Evolutionary conservation across 177 flowering plant genomes (phyloP).

Genomic region (Tripterygium wilfordii): DNA sequence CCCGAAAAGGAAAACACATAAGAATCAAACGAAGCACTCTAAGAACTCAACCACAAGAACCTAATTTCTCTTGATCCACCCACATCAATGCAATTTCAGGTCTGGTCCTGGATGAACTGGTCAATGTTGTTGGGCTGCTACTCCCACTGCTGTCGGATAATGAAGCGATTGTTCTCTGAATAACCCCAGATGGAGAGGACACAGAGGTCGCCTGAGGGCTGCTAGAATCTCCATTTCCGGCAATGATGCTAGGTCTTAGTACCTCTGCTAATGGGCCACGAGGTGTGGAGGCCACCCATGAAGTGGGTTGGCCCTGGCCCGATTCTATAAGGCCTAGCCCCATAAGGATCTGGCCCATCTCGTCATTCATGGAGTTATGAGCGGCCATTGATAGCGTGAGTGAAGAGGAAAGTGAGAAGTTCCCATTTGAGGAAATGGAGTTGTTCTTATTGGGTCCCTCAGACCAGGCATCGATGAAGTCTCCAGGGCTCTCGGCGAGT

Average conservation of each 20-base stretch:
- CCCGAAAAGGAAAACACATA: too few species aligned
- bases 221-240: slow-evolving; percentile 9
- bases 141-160: slow-evolving; percentile 21
- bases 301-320: too few species aligned
- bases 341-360: slow-evolving; percentile 24
- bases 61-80: slow-evolving; percentile 11
- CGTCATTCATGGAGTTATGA: slow-evolving; percentile 14
- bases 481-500: slow-evolving; percentile 10
- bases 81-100: slow-evolving; percentile 17
- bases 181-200: slow-evolving; percentile 38
- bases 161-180: slow-evolving; percentile 16
- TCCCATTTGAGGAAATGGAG: slow-evolving; percentile 14
- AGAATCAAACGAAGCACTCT: too few species aligned
- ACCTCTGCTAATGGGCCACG: slow-evolving; percentile 55
- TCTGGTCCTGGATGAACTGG: slow-evolving; percentile 6
- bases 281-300: slow-evolving; percentile 5
- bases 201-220: slow-evolving; percentile 16
- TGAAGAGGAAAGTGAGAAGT: slow-evolving; percentile 13
- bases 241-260: slow-evolving; percentile 9
- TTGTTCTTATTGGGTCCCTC: not conserved
- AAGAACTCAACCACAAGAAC: not conserved
- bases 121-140: slow-evolving; percentile 20
- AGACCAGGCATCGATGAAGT: slow-evolving; percentile 47
- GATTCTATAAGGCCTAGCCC: slow-evolving; percentile 12
- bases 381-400: slow-evolving; percentile 25